Conservation (phyloP, 306 rosid species). For the Trifolium dubium region DNA sequence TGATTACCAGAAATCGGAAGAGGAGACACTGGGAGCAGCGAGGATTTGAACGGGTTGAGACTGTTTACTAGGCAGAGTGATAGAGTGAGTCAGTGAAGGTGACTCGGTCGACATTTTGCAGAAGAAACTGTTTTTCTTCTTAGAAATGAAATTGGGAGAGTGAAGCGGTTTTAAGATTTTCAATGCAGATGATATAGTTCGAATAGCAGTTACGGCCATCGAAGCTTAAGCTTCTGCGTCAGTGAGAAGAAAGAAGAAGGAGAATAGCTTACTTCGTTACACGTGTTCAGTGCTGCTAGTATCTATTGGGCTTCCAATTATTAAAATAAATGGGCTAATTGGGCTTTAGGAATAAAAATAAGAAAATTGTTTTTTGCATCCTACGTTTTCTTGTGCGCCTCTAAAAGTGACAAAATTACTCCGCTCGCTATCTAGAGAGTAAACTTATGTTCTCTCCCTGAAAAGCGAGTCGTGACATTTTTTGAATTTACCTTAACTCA, state of each 20-base stretch:
- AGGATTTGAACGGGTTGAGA: constrained; percentile 68
- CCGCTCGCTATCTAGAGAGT: too few relatives aligned
- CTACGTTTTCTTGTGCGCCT: too few relatives aligned
- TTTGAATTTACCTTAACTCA: too few relatives aligned
- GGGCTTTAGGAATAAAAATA: too few relatives aligned
- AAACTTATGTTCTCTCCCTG: too few relatives aligned
- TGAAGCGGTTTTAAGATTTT: constrained; percentile 27
- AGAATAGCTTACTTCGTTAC: background rate
- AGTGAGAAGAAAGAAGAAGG: background rate
- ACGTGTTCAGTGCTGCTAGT: constrained; percentile 2
- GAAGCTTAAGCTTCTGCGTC: constrained; percentile 35
- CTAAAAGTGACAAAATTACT: too few relatives aligned
- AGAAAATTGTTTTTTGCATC: too few relatives aligned
- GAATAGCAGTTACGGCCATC: constrained; percentile 38
- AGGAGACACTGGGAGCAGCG: constrained; percentile 77
- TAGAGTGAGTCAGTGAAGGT: constrained; percentile 52
- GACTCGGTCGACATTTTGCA: constrained; percentile 73
- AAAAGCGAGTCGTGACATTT: too few relatives aligned
- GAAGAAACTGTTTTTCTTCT: constrained; percentile 34
- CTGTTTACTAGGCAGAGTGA: constrained; percentile 60
- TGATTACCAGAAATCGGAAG: constrained; percentile 67
- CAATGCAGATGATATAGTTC: constrained; percentile 26
- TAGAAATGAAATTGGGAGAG: constrained; percentile 23
- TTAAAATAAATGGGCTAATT: background rate
- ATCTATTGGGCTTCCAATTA: constrained; percentile 11